Base-by-base conservation (phyloP, 345 rosid species). In the Corchorus olitorius region DNA sequence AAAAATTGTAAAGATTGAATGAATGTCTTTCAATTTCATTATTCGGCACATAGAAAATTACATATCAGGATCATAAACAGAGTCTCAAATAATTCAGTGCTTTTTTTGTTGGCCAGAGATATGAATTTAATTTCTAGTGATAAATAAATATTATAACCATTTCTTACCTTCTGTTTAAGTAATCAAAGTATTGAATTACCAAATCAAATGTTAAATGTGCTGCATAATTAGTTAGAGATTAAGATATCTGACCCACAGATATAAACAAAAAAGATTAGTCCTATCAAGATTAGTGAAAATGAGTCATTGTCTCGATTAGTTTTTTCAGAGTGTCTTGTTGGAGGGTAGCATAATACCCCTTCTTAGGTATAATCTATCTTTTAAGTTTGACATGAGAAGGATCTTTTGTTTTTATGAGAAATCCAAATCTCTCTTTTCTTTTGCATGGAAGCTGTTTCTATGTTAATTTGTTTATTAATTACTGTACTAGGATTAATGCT, bases 301-400 rank as follows among this genome's bases (percentile, higher is more conserved):
- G 54, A 79, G 79, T 70, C 75, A 41, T 27, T 70, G 70, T 53
- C 27, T 65, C 3, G 16, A 50, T 58, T 1, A 22, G 22, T 64
- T 55, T 62, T 54, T 62, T 54, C 9, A 53, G 72, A 41, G 16
- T 83, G 81, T 77, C 79, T 59, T 52, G 77, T 70, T 58, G 69
- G 72, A 56, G 34, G 77, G 80, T 55, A 41, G 65, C 82, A 83
- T 45, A 66, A 69, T 61, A 16, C 22, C 70, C 72, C 45, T 77
- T 77, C 77, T 62, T 46, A 70, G 74, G 55, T 71, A 43, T 66
- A 75, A 80, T 80, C 81, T 79, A 53, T 69, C 62, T 73, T 13
- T 48, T 50, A 48, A 54, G 13, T 12, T 82, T 72, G 75, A 78
- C 61, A 78, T 35, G 56, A 61, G 52, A 75, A 34, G 41, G 54